These are phyloP conservation scores for Prunus fruticosa DNA, from an alignment of 306 rosid species.

Conservation along the genomic window DNA sequence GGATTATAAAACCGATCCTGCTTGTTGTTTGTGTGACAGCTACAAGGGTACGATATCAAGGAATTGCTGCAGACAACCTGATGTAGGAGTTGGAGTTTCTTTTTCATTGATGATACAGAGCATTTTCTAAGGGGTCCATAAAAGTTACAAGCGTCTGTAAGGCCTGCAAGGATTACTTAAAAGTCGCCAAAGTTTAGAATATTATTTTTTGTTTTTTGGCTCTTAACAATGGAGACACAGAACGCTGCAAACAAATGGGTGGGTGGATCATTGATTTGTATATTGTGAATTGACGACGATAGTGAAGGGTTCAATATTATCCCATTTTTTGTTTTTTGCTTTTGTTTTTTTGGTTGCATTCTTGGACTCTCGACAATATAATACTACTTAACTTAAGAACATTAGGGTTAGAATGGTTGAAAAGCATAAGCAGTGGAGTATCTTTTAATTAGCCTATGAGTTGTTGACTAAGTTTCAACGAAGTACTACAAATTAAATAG, in stretches of 20 bases:
- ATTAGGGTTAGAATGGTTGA: too few relatives aligned
- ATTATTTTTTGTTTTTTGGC: not conserved
- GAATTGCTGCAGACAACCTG: constrained; percentile 81
- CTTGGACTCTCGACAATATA: too few relatives aligned
- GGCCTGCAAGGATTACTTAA: not conserved
- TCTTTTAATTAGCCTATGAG: not conserved
- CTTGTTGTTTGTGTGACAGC: constrained; percentile 41
- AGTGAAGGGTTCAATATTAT: not conserved
- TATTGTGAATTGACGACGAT: not conserved
- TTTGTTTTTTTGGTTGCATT: too few relatives aligned
- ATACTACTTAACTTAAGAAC: not conserved
- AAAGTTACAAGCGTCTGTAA: not conserved
- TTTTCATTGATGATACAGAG: constrained; percentile 17
- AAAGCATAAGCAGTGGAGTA: too few relatives aligned
- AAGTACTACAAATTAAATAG: not conserved
- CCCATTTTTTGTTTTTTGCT: too few relatives aligned
- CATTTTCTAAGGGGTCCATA: not conserved
- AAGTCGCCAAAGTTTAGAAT: not conserved
- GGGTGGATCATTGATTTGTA: not conserved
- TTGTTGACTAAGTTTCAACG: not conserved
- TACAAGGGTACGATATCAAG: constrained; percentile 96
- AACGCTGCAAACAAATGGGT: not conserved
- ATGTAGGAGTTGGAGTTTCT: constrained; percentile 21
- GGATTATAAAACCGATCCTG: constrained; percentile 20
- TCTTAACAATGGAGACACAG: not conserved